Percentiles rank a stretch among this genome's conserved stretches.
phyloP scores from a whole-genome alignment of 2,329 filamentous ascomycete species.

The Macrophomina phaseolina region DNA sequence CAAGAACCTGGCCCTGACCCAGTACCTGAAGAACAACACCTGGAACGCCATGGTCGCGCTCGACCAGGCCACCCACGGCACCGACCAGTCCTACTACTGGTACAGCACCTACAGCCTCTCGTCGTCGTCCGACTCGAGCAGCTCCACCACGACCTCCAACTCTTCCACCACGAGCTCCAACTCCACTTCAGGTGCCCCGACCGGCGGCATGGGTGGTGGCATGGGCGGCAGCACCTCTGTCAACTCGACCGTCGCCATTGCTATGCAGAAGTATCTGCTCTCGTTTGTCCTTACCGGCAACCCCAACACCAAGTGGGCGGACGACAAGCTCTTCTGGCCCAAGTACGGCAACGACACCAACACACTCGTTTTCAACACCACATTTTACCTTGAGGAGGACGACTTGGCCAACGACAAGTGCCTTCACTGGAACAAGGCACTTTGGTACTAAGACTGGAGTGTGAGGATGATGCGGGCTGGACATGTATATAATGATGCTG shows the following conservation, averaged over 20 bases:
- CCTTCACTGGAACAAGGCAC: slow-evolving; percentile 42
- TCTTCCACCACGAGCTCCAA: slow-evolving; percentile 29
- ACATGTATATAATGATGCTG: not conserved
- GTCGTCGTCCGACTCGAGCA: not conserved
- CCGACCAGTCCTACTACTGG: slow-evolving; percentile 47
- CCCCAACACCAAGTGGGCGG: slow-evolving; percentile 40
- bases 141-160: not conserved
- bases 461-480: not conserved
- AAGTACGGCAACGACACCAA: slow-evolving; percentile 35
- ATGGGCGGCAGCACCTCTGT: slow-evolving; percentile 20
- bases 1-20: slow-evolving; percentile 43
- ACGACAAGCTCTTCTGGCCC: slow-evolving; percentile 45
- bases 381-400: slow-evolving; percentile 39
- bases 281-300: slow-evolving; percentile 39
- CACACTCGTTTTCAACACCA: slow-evolving; percentile 42
- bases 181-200: slow-evolving; percentile 28
- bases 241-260: slow-evolving; percentile 27
- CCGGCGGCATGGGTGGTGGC: not conserved
- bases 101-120: slow-evolving; percentile 30
- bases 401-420: slow-evolving; percentile 41
- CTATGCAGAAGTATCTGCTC: slow-evolving; percentile 42
- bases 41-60: slow-evolving; percentile 46
- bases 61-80: slow-evolving; percentile 42
- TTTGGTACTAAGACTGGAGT: slow-evolving; percentile 39
- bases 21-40: slow-evolving; percentile 44